Evolutionary conservation across 371 early-diverging fungal species (phyloP).

Genomic region (Syncephalastrum monosporum): DNA sequence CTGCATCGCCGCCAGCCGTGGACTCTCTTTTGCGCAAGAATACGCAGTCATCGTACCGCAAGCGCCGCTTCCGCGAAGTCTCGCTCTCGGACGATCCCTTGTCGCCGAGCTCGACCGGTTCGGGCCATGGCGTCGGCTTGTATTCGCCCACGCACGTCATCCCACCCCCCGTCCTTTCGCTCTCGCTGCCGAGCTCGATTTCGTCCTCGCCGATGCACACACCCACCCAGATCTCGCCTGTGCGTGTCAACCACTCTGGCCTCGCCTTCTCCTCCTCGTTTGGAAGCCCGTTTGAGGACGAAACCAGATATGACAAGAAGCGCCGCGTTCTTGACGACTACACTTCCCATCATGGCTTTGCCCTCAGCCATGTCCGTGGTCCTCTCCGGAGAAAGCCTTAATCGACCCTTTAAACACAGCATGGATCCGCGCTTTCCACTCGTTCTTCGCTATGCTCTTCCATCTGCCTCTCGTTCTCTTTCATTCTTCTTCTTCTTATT

Average conservation of each 20-base stretch:
- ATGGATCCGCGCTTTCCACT: too few species aligned
- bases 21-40: too few species aligned
- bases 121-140: too few species aligned
- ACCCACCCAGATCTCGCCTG: conserved; percentile 40
- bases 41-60: conserved; percentile 3
- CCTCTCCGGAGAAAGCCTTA: conserved; percentile 18
- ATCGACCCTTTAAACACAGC: not conserved
- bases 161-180: conserved; percentile 25
- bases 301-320: conserved; percentile 3
- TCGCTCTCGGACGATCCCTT: conserved; percentile 4
- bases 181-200: conserved; percentile 42
- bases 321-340: conserved; percentile 7
- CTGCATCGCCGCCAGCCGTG: too few species aligned
- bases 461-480: not conserved
- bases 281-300: not conserved
- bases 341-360: conserved; percentile 11
- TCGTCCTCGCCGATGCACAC: conserved; percentile 46
- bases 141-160: conserved; percentile 15
- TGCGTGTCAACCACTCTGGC: conserved; percentile 12
- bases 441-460: not conserved
- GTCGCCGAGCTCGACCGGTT: conserved; percentile 15
- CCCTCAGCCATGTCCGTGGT: conserved; percentile 22
- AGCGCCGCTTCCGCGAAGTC: conserved; percentile 11
- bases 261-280: conserved; percentile 1
- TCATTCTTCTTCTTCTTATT: too few species aligned